Conservation (phyloP, 352 stramenopile species). For the Phytophthora sp. region DNA sequence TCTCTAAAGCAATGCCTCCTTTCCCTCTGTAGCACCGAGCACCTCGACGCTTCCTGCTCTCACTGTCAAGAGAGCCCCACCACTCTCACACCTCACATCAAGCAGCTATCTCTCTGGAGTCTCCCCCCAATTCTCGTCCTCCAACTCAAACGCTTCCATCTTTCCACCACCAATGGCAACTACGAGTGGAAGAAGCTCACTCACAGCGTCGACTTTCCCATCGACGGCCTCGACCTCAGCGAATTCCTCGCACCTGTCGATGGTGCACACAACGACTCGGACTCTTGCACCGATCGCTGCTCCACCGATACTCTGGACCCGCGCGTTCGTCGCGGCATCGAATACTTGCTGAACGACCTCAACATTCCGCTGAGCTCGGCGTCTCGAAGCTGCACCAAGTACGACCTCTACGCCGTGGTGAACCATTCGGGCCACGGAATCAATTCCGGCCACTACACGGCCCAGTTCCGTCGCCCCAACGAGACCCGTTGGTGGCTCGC, state of each 20-base stretch:
- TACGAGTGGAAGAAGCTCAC: slow-evolving; percentile 82
- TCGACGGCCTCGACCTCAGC: slow-evolving; percentile 86
- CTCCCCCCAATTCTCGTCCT: slow-evolving; percentile 62
- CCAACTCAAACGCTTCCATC: slow-evolving; percentile 75
- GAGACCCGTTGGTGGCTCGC: slow-evolving; percentile 90
- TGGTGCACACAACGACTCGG: slow-evolving; percentile 5
- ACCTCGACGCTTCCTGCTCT: slow-evolving; percentile 50
- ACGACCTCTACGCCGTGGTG: slow-evolving; percentile 95
- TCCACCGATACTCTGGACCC: slow-evolving; percentile 11
- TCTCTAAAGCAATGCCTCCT: slow-evolving; percentile 49
- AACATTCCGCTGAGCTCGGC: slow-evolving; percentile 49
- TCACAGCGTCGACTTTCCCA: slow-evolving; percentile 92
- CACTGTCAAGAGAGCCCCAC: slow-evolving; percentile 42
- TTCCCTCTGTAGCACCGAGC: slow-evolving; percentile 54
- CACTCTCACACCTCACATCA: slow-evolving; percentile 50
- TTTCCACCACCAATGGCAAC: slow-evolving; percentile 18
- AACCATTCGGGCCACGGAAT: slow-evolving; percentile 93
- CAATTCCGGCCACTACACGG: slow-evolving; percentile 93
- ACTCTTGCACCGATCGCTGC: slow-evolving; percentile 10
- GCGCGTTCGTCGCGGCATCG: slow-evolving; percentile 30
- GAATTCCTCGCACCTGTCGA: slow-evolving; percentile 39
- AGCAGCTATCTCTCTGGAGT: slow-evolving; percentile 57
- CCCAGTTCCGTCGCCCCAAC: slow-evolving; percentile 47
- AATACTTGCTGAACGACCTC: slow-evolving; percentile 45
- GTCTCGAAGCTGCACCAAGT: slow-evolving; percentile 55